Percentiles rank a stretch among this genome's conserved stretches.
Evolutionary conservation across 2,329 filamentous ascomycete species (phyloP).

Genomic region (Hypoxylon sp.): DNA sequence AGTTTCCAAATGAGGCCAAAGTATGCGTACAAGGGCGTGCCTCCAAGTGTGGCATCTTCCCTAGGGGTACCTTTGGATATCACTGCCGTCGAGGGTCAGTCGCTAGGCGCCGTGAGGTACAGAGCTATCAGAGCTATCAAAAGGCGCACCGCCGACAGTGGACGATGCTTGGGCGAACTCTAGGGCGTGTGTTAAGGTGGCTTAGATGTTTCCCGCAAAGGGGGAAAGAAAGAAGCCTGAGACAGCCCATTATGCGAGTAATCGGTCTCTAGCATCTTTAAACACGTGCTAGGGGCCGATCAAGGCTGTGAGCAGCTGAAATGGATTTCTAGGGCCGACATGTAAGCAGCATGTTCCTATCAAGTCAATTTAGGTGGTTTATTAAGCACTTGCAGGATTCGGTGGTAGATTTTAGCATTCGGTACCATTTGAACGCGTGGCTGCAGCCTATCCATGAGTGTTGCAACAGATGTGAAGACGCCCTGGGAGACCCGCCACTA

Average conservation of each 20-base stretch:
- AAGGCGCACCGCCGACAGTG: not conserved
- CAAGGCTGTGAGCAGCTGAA: not conserved
- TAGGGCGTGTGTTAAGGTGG: not conserved
- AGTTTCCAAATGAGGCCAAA: not conserved
- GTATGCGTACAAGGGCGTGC: not conserved
- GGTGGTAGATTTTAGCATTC: not conserved
- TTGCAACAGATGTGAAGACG: conserved; percentile 3
- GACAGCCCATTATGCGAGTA: not conserved
- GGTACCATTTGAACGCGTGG: not conserved
- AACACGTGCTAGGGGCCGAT: not conserved
- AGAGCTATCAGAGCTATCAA: not conserved
- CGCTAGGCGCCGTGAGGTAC: not conserved
- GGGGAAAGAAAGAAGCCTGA: not conserved
- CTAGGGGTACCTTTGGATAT: not conserved
- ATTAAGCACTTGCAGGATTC: not conserved
- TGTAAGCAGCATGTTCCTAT: not conserved
- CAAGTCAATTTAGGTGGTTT: not conserved
- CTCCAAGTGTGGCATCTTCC: not conserved
- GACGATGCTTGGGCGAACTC: conserved; percentile 1
- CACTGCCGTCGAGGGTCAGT: not conserved
- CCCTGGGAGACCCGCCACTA: not conserved
- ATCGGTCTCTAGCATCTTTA: not conserved
- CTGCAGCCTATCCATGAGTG: not conserved
- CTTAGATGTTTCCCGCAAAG: not conserved
- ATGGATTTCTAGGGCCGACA: not conserved